Evolutionary conservation across 2,329 filamentous ascomycete species (phyloP).

Genomic region (Curvularia sp.): DNA sequence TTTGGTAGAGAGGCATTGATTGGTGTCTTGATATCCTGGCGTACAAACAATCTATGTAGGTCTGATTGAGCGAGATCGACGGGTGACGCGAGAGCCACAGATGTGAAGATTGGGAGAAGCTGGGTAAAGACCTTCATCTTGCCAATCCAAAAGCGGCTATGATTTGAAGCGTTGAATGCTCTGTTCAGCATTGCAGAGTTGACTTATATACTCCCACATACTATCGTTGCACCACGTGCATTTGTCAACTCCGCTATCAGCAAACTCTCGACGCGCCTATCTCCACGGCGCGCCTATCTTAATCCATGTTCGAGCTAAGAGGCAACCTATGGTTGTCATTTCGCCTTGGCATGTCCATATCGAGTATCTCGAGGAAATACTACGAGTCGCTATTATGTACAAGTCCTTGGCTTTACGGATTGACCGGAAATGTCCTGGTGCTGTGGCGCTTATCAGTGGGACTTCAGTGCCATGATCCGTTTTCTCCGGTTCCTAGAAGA

Average conservation of each 20-base stretch:
- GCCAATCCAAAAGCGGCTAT: background rate
- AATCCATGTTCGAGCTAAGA: conserved; percentile 8
- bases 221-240: background rate
- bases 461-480: conserved; percentile 16
- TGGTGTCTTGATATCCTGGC: conserved; percentile 43
- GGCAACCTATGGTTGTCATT: conserved; percentile 8
- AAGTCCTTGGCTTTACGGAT: conserved; percentile 8
- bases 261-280: conserved; percentile 10
- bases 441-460: conserved; percentile 21
- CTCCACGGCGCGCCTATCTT: conserved; percentile 17
- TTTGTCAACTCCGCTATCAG: conserved; percentile 12
- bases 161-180: background rate
- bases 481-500: conserved; percentile 10
- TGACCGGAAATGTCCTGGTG: background rate
- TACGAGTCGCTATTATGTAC: conserved; percentile 6
- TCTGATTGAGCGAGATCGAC: conserved; percentile 26
- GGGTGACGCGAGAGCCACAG: conserved; percentile 32
- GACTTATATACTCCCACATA: conserved; percentile 9
- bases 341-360: conserved; percentile 14
- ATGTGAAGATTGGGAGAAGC: conserved; percentile 31
- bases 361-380: conserved; percentile 1
- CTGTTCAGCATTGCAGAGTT: background rate
- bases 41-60: conserved; percentile 33
- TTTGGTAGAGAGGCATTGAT: conserved; percentile 61
- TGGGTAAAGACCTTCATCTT: conserved; percentile 35